Base-by-base conservation (phyloP, 2,329 filamentous ascomycete species). In the Pyricularia sp. region DNA sequence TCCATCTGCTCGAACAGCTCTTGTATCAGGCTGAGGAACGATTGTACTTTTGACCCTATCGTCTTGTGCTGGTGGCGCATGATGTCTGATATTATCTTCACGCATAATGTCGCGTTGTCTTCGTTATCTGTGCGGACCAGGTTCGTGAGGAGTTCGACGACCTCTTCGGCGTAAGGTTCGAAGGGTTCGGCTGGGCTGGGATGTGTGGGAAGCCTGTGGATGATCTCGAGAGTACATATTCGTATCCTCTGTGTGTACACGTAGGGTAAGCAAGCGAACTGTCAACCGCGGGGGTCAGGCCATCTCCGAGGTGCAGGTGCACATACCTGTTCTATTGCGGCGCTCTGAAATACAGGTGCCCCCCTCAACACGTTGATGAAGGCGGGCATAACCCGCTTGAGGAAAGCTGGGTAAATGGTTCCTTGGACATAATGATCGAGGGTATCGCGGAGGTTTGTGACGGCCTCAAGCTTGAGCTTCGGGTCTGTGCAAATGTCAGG, bases 21-120 rank as follows among this genome's bases (percentile, higher is more conserved):
- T 72, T 96, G 89, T 62, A 99, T 97, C 49, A 99, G 81, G 65
- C 88, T 87, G 66, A 99, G 79, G 75, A 99, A 99, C 2, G 87
- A 84, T 75, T 97, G 93, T 3, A 97, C 93, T 73, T 90, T 92
- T 66, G 84, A 82, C 57, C 77, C 76, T 8, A 97, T 86, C 30
- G 88, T 87, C 77, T 93, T 96, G 65, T 88, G 85, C 76, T 97
- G 93, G 73, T 96, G 91, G 62, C 94, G 88, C 82, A 96, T 91
- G 68, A 97, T 88, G 73, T 99, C 94, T 80, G 96, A 97, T 63
- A 96, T 91, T 16, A 93, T 96, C 81, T 99, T 99, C 78, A 99
- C 91, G 74, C 93, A 97, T 68, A 99, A 79, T n/a, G 96, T 91
- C 2, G 93, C 94, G 81, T 99, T 99, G 68, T 99, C 94, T 77